These are phyloP conservation scores for Alternaria viburni DNA, from an alignment of 2,329 filamentous ascomycete genomes.

Conservation along the genomic window DNA sequence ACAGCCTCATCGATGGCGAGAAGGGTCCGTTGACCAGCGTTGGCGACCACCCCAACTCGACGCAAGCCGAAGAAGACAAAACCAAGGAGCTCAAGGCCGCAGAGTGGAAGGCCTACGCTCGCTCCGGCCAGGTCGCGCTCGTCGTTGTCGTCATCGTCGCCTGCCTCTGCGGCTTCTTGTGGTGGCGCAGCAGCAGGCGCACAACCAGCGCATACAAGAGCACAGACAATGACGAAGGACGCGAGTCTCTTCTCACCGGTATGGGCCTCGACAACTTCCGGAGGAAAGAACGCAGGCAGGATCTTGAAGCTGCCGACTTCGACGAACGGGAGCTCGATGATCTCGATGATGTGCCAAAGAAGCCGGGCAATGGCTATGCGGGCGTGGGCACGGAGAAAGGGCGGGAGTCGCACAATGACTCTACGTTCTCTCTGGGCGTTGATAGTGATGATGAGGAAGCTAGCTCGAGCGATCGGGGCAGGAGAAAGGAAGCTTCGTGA, in stretches of 20 bases:
- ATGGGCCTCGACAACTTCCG: constrained; percentile 58
- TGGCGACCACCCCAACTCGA: constrained; percentile 74
- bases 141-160: constrained; percentile 80
- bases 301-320: constrained; percentile 68
- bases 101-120: constrained; percentile 87
- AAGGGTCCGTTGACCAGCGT: constrained; percentile 80
- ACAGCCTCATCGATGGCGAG: constrained; percentile 84
- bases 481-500: constrained; percentile 37
- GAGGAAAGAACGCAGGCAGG: constrained; percentile 50
- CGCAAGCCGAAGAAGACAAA: constrained; percentile 69
- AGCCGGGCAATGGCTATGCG: constrained; percentile 32
- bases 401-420: constrained; percentile 43
- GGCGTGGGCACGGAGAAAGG: constrained; percentile 32
- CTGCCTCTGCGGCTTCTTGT: constrained; percentile 73
- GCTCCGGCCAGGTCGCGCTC: constrained; percentile 84
- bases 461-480: constrained; percentile 41
- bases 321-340: constrained; percentile 67
- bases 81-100: constrained; percentile 79
- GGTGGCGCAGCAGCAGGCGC: constrained; percentile 62
- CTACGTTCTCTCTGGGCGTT: constrained; percentile 57
- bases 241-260: constrained; percentile 52
- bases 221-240: constrained; percentile 51
- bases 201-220: constrained; percentile 53
- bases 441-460: constrained; percentile 49
- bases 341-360: constrained; percentile 47